Evolutionary conservation across 23 red algal genomes (phyloP).

Genomic region (Gracilariopsis chorda): DNA sequence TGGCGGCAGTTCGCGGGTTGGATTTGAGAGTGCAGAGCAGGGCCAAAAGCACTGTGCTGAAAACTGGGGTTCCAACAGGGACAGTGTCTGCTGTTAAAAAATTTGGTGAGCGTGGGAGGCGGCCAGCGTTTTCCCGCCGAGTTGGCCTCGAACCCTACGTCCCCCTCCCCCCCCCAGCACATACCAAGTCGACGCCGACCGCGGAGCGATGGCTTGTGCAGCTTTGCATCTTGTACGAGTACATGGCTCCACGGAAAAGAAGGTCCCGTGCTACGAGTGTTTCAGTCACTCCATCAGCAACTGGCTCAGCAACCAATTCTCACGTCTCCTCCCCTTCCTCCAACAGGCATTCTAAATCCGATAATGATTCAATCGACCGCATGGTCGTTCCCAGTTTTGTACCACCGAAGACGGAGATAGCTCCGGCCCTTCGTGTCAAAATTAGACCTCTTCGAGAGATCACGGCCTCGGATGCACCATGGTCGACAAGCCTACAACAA

Average conservation of each 20-base stretch:
- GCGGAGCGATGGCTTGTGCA: constrained; percentile 2
- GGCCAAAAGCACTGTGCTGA: no score
- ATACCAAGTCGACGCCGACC: no score
- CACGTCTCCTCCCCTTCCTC: constrained; percentile 17
- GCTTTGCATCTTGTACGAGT: constrained; percentile 19
- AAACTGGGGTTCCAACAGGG: constrained; percentile 14
- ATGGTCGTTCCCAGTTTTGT: constrained; percentile 27
- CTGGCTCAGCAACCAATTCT: neutral
- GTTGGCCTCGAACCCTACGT: neutral
- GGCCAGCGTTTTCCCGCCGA: neutral
- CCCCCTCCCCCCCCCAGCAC: neutral
- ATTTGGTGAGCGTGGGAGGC: constrained; percentile 13
- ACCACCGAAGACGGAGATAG: constrained; percentile 20
- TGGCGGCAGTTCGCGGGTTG: no score
- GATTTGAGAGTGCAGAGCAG: no score
- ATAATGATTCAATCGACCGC: constrained; percentile 25
- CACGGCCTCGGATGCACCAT: neutral
- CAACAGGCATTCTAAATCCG: constrained; percentile 11
- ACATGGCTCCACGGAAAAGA: constrained; percentile 40
- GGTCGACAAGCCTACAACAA: neutral
- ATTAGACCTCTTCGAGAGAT: constrained; percentile 23
- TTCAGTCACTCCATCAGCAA: constrained; percentile 9
- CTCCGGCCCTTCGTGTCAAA: constrained; percentile 8
- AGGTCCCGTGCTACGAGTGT: constrained; percentile 1
- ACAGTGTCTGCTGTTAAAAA: constrained; percentile 11